phyloP scores from a whole-genome alignment of 1,139 yeast genomes.

The Taiozyma sp. region DNA sequence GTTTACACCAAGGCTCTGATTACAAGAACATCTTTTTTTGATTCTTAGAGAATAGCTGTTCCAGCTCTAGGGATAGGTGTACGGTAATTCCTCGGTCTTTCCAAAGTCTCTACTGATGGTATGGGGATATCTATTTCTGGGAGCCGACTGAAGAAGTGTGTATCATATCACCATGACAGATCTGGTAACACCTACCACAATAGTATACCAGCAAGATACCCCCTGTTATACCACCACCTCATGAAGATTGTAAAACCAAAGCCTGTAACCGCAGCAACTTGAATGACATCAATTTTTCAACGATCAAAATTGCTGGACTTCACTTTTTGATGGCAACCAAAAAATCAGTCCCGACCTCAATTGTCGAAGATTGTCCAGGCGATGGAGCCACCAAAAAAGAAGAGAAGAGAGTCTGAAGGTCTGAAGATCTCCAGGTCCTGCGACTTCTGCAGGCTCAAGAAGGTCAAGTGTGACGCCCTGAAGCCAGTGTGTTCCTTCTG shows the following conservation, averaged over 20 bases:
- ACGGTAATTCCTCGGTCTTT: too few species aligned
- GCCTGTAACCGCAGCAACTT: constrained; percentile 34
- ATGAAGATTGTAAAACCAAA: constrained; percentile 33
- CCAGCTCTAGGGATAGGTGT: constrained; percentile 34
- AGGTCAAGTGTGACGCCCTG: constrained; percentile 33
- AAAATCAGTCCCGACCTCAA: constrained; percentile 19
- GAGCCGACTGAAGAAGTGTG: too few species aligned
- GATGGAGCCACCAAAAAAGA: neutral
- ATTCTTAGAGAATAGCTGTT: constrained; percentile 43
- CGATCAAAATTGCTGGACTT: too few species aligned
- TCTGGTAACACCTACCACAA: constrained; percentile 34
- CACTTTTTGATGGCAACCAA: too few species aligned
- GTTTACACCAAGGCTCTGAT: constrained; percentile 37
- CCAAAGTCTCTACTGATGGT: constrained; percentile 37
- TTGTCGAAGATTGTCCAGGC: constrained; percentile 30
- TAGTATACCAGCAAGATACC: constrained; percentile 31
- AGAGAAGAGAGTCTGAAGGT: neutral
- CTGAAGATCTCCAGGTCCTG: constrained; percentile 24
- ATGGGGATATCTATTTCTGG: too few species aligned
- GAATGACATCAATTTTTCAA: constrained; percentile 16
- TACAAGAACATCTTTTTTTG: constrained; percentile 34
- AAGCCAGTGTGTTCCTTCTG: constrained; percentile 35
- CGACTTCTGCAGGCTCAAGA: constrained; percentile 34
- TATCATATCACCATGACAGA: too few species aligned
- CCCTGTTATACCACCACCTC: constrained; percentile 31